Evolutionary conservation across 345 rosid genomes (phyloP), one percentile per base, ranked within the genome.

Genomic region (Kandelia obovata): DNA sequence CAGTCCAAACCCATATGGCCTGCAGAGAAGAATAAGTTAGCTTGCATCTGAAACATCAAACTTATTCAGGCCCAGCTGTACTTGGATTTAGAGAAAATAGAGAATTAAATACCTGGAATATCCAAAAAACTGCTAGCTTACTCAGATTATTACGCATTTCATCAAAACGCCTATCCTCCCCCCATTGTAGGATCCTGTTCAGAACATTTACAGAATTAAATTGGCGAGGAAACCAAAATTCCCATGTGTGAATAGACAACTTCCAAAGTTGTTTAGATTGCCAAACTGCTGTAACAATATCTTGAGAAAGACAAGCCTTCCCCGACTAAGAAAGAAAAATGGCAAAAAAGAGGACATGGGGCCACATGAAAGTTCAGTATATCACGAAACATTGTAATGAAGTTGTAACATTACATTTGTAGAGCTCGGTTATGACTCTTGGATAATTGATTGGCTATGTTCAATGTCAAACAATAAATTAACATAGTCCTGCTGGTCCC

Each of bases 1-100:
- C 97, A 19, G 96, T 82, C 98, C 98, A 94, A 21, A 88, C 97
- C 98, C 97, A 94, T 65, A 94, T 78, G 55, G 97, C 95, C 97
- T 94, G 87, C 62, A 68, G 55, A 39, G 49, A 11, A 69, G 61
- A 47, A 39, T 5, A 61, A 31, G 16, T 5, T 32, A 53, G 70
- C 35, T 55, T 9, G 25, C 30, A 55, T 55, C 10, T n/a, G 58
- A 31, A 51, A 66, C 0, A 53, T 62, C 58, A 64, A 70, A 63
- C 57, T 23, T 9, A 67, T 51, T 43, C 56, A 74, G 19, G 19
- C 49, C 15, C 49, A 43, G 49, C 49, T 13, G 49, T 15, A 43
- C 17, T 13, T 43, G 49, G 19, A 11, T 13, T 43, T 13, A 43
- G 49, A 43, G 49, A 43, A 16, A 17, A 56, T 64, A 47, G 76